Evolutionary conservation across 108 stramenopile genomes (phyloP), one percentile per base, ranked within the genome.

Genomic region (Chaetoceros tenuissimus): DNA sequence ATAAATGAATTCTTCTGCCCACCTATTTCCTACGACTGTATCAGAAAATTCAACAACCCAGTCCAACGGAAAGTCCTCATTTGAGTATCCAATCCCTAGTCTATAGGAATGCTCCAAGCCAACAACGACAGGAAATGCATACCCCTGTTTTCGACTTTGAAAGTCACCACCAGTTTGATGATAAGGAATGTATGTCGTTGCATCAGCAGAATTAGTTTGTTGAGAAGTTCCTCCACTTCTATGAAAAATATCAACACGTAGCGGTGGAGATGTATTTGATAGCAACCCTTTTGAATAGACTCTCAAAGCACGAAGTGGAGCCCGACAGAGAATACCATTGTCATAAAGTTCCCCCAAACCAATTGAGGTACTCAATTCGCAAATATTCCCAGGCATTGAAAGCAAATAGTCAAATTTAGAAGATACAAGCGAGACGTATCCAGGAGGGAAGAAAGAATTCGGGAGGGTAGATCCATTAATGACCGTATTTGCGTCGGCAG

Each of bases 41-140:
- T 81, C 80, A 34, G 65, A 67, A 28, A 81, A 81, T 30, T 81
- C 80, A 46, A 81, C 62, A 22, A 81, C 57, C 80, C 80, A 81
- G 46, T 73, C 72, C 13, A 54, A 21, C 0, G 80, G 80, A 63
- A 81, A 64, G 18, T 67, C 55, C 30, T 73, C 55, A 10, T 63
- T 53, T 20, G 47, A 26, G n/a, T n/a, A n/a, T n/a, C 63, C 53
- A 18, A 79, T 55, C 0, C 74, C 75, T 27, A 79, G 28, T 29
- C 71, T 57, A 52, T 79, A 79, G 30, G 62, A 62, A n/a, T 68
- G 69, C 0, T 53, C 25, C 21, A 28, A 24, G 1, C 34, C 44
- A 2, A 59, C 60, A 40, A 79, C 60, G 17, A 79, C 74, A 2
- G 78, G 78, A 28, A 79, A 45, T 2, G 71, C 57, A 60, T 62